Evolutionary conservation across 371 early-diverging fungal species (phyloP).

Genomic region (Mortierella sp.): DNA sequence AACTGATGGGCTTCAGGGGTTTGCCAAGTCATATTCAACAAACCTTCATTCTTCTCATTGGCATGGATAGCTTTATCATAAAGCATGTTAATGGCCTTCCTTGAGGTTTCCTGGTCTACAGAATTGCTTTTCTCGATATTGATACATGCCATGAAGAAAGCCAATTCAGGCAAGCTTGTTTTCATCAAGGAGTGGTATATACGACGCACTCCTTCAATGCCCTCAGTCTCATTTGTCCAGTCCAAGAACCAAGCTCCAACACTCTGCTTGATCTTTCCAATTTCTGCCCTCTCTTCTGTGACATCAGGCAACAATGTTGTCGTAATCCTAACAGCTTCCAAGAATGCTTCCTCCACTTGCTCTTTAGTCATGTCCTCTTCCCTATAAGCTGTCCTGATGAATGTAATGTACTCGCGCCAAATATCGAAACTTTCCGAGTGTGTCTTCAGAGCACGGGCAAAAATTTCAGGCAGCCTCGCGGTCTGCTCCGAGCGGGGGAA

Average conservation of each 20-base stretch:
- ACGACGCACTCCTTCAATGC: conserved; percentile 66
- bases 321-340: conserved; percentile 61
- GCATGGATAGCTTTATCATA: conserved; percentile 71
- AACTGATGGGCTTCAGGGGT: no score
- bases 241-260: conserved; percentile 63
- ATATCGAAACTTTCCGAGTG: conserved; percentile 50
- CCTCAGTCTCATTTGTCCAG: conserved; percentile 61
- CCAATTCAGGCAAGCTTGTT: conserved; percentile 68
- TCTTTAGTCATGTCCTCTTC: conserved; percentile 43
- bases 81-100: conserved; percentile 52
- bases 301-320: conserved; percentile 64
- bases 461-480: conserved; percentile 41
- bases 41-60: conserved; percentile 67
- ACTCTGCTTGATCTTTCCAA: conserved; percentile 60
- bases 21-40: neutral
- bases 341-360: conserved; percentile 53
- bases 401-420: conserved; percentile 58
- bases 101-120: conserved; percentile 46
- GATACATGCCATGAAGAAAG: conserved; percentile 72
- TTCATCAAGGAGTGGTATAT: conserved; percentile 66
- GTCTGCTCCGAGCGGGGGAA: conserved; percentile 43
- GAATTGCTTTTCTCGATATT: conserved; percentile 63
- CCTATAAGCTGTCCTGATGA: conserved; percentile 38
- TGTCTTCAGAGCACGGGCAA: conserved; percentile 41
- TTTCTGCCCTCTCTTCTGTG: conserved; percentile 60